Conservation (phyloP, 805 yeast genomes). For the Vanderwaltozyma polyspora region DNA sequence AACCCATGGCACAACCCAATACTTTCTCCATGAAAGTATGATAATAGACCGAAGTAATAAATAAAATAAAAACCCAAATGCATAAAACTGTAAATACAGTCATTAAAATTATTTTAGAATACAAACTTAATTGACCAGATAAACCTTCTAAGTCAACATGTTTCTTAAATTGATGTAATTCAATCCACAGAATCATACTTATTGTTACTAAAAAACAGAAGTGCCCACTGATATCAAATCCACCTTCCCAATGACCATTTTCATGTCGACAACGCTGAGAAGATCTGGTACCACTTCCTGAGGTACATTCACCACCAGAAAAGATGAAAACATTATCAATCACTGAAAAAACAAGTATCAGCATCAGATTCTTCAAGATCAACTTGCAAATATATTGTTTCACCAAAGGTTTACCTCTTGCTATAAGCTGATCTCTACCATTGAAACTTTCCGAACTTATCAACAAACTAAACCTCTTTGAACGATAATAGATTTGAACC, state of each 20-base stretch:
- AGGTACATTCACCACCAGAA: constrained; percentile 27
- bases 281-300: constrained; percentile 14
- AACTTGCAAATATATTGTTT: constrained; percentile 19
- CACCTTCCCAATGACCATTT: constrained; percentile 35
- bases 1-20: constrained; percentile 58
- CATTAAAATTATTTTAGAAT: constrained; percentile 2
- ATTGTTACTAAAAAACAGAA: constrained; percentile 34
- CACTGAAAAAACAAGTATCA: constrained; percentile 18
- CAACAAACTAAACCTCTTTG: too few species aligned
- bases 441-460: too few species aligned
- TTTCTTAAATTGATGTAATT: constrained; percentile 14
- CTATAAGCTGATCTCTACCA: too few species aligned
- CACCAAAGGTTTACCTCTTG: constrained; percentile 5
- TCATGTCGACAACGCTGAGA: constrained; percentile 25
- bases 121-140: not conserved
- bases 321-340: constrained; percentile 26
- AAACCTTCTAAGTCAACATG: constrained; percentile 7
- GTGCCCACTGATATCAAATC: constrained; percentile 47
- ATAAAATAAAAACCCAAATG: constrained; percentile 46
- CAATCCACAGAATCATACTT: constrained; percentile 33
- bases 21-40: constrained; percentile 70
- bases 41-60: constrained; percentile 73
- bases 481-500: constrained; percentile 14
- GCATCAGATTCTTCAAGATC: constrained; percentile 15
- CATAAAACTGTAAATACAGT: constrained; percentile 10